Percentiles rank a stretch among this genome's conserved stretches.
phyloP scores from a whole-genome alignment of 257 asterid genomes.

The Gardenia jasminoides region DNA sequence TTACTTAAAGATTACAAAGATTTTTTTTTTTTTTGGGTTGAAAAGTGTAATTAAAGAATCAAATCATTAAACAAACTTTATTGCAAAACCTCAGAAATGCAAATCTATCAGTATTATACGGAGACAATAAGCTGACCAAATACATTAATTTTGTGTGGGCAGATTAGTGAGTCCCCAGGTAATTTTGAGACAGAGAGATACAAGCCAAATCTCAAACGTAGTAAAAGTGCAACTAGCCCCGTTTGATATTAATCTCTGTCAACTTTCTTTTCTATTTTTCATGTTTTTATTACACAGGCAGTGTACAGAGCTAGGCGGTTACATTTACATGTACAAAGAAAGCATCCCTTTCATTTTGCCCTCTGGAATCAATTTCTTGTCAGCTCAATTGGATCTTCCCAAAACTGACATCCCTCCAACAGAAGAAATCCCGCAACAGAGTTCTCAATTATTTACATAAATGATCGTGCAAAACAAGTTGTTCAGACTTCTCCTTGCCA shows the following conservation, averaged over 20 bases:
- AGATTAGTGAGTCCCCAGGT: neutral
- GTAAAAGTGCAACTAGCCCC: neutral
- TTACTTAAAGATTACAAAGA: too few species aligned
- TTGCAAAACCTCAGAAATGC: too few species aligned
- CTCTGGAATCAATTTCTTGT: neutral
- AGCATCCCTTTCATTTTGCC: slow-evolving; percentile 27
- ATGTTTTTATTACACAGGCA: slow-evolving; percentile 14
- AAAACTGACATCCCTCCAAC: slow-evolving; percentile 18
- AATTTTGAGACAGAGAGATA: neutral
- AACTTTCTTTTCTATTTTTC: neutral
- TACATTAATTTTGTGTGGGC: too few species aligned
- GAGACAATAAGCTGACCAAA: neutral
- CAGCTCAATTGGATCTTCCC: slow-evolving; percentile 22
- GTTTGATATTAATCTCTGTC: neutral
- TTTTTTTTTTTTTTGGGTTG: too few species aligned
- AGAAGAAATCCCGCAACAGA: neutral
- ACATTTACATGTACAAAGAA: slow-evolving; percentile 38
- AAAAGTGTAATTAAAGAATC: too few species aligned
- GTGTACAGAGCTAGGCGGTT: slow-evolving; percentile 26
- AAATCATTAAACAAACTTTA: too few species aligned
- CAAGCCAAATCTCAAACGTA: neutral
- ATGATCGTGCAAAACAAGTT: slow-evolving; percentile 32
- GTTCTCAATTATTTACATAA: slow-evolving; percentile 41
- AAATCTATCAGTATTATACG: too few species aligned
- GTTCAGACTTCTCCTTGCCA: slow-evolving; percentile 20